Evolutionary conservation across 345 rosid genomes (phyloP).

Genomic region (Salix dunnii): DNA sequence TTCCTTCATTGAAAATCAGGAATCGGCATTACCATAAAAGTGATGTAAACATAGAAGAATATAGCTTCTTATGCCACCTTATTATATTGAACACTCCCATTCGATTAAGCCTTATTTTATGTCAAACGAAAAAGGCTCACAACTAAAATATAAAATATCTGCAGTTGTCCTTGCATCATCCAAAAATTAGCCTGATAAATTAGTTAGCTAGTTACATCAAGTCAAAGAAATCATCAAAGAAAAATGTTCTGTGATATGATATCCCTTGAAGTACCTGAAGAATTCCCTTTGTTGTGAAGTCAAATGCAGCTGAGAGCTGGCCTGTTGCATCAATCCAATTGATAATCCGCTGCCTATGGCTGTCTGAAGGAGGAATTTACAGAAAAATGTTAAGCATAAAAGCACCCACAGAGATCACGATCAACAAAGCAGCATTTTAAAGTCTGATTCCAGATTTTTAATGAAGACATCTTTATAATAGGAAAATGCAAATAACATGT

Average conservation of each 20-base stretch:
- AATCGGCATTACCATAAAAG: constrained; percentile 8
- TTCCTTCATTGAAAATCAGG: constrained; percentile 43
- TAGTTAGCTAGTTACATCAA: no score
- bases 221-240: background rate
- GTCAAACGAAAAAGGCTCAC: background rate
- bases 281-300: constrained; percentile 88
- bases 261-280: constrained; percentile 54
- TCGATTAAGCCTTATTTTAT: background rate
- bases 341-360: constrained; percentile 76
- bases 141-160: no score
- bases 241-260: background rate
- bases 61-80: background rate
- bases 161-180: background rate
- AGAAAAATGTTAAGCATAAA: background rate
- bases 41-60: background rate
- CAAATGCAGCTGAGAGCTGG: constrained; percentile 78
- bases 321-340: constrained; percentile 81
- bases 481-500: background rate
- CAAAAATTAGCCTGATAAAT: background rate
- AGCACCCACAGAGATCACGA: background rate
- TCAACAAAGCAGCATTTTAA: background rate
- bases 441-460: background rate
- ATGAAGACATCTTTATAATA: background rate
- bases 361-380: constrained; percentile 43
- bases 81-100: background rate